Percentiles rank a stretch among this genome's conserved stretches.
phyloP scores from a whole-genome alignment of 2,329 filamentous ascomycete genomes.

The Neocatenulostroma microsporum region DNA sequence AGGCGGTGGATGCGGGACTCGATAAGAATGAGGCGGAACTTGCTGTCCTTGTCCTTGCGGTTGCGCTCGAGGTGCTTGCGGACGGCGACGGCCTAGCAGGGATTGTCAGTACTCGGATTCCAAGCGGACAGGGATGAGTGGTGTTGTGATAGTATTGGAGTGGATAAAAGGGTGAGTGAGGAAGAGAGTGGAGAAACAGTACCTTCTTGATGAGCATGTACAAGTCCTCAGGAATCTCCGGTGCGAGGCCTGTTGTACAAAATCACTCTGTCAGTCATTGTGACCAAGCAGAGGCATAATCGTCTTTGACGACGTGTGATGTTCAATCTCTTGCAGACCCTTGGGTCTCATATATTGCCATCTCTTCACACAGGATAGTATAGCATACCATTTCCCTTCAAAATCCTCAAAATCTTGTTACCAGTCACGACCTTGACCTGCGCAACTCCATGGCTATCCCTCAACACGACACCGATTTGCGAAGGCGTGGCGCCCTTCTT shows the following conservation, averaged over 20 bases:
- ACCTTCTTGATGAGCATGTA: conserved; percentile 99
- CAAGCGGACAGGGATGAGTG: no score
- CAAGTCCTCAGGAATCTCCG: conserved; percentile 97
- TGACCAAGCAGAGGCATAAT: conserved; percentile 38
- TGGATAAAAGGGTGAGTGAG: neutral
- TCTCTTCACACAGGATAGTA: conserved; percentile 35
- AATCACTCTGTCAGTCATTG: conserved; percentile 37
- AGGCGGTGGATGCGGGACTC: conserved; percentile 99
- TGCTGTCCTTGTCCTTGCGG: conserved; percentile 99
- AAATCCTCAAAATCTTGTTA: conserved; percentile 99
- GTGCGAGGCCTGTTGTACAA: conserved; percentile 79
- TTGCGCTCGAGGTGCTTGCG: conserved; percentile 99
- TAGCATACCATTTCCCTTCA: conserved; percentile 92
- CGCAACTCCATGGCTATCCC: conserved; percentile 95
- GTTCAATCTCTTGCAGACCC: conserved; percentile 22
- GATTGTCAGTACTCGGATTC: conserved; percentile 6
- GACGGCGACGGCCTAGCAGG: conserved; percentile 75
- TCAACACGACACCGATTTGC: conserved; percentile 97
- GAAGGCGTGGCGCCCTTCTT: conserved; percentile 98
- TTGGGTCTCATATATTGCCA: conserved; percentile 10
- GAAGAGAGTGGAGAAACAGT: no score
- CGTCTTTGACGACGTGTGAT: no score
- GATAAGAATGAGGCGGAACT: conserved; percentile 99
- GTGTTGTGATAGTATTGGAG: neutral
- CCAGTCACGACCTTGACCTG: conserved; percentile 97